A percentile compares a stretch with the other conserved stretches of the same genome.
Conservation (phyloP, 2,329 filamentous ascomycete genomes). For the Cercospora sp. region DNA sequence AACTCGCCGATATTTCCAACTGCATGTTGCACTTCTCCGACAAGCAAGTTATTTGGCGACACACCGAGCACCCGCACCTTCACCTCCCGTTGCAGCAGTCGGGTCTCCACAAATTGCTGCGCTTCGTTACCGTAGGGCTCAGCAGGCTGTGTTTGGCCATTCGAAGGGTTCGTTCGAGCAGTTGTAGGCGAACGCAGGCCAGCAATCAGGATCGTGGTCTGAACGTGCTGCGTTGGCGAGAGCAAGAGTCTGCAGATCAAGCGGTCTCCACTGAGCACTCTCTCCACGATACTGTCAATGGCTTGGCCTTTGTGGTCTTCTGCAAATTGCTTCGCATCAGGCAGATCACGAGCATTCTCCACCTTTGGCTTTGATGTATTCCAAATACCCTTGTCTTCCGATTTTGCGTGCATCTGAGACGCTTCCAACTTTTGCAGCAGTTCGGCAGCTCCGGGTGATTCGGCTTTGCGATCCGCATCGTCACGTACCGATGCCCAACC, state of each 20-base stretch:
- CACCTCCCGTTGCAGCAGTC: constrained; percentile 83
- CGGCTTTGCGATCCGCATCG: constrained; percentile 88
- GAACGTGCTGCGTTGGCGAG: constrained; percentile 78
- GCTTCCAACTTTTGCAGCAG: constrained; percentile 76
- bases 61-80: constrained; percentile 80
- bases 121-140: constrained; percentile 91
- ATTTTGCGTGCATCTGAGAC: constrained; percentile 75
- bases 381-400: constrained; percentile 81
- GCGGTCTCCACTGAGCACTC: constrained; percentile 87
- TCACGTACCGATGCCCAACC: constrained; percentile 94
- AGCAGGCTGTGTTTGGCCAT: constrained; percentile 76
- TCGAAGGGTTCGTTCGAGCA: constrained; percentile 75
- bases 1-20: constrained; percentile 88
- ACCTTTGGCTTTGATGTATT: constrained; percentile 65
- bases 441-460: constrained; percentile 70
- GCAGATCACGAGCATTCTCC: constrained; percentile 77
- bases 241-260: constrained; percentile 80
- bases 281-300: constrained; percentile 79
- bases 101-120: constrained; percentile 79
- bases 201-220: constrained; percentile 85
- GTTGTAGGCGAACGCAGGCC: constrained; percentile 89
- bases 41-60: constrained; percentile 87
- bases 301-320: constrained; percentile 82
- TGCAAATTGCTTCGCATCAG: constrained; percentile 72
- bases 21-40: constrained; percentile 83